Evolutionary conservation across 1,284 basidiomycete genomes (phyloP).

Genomic region (Cystobasidium slooffiae): DNA sequence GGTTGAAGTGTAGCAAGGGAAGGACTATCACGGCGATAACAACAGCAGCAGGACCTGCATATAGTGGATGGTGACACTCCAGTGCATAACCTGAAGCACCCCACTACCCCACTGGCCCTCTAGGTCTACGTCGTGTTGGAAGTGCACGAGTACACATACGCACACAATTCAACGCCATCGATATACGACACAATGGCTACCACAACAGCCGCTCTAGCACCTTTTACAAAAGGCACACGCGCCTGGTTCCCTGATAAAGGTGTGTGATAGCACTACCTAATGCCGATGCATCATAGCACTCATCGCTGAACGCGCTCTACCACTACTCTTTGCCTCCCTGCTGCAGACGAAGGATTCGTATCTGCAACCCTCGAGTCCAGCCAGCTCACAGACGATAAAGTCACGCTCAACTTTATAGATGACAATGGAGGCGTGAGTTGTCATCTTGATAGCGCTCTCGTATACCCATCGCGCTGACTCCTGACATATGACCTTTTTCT

Average conservation of each 20-base stretch:
- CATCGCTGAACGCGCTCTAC: conserved; percentile 8
- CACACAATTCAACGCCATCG: neutral
- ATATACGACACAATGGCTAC: conserved; percentile 18
- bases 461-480: neutral
- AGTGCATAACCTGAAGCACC: no score
- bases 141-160: neutral
- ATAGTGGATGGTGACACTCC: no score
- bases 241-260: conserved; percentile 42
- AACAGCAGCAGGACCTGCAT: conserved; percentile 13
- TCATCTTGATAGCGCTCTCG: neutral
- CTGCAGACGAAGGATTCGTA: conserved; percentile 40
- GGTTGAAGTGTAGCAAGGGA: neutral
- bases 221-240: conserved; percentile 34
- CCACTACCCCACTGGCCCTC: neutral
- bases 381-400: conserved; percentile 22
- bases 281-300: neutral
- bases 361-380: conserved; percentile 39
- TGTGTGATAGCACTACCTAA: neutral
- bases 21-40: neutral
- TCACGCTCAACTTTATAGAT: conserved; percentile 41
- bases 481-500: no score
- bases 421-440: conserved; percentile 37
- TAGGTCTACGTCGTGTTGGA: neutral
- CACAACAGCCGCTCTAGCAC: conserved; percentile 24
- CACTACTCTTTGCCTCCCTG: neutral